Evolutionary conservation across 495 filamentous ascomycete genomes (phyloP).

Genomic region (Cercophora sp.): DNA sequence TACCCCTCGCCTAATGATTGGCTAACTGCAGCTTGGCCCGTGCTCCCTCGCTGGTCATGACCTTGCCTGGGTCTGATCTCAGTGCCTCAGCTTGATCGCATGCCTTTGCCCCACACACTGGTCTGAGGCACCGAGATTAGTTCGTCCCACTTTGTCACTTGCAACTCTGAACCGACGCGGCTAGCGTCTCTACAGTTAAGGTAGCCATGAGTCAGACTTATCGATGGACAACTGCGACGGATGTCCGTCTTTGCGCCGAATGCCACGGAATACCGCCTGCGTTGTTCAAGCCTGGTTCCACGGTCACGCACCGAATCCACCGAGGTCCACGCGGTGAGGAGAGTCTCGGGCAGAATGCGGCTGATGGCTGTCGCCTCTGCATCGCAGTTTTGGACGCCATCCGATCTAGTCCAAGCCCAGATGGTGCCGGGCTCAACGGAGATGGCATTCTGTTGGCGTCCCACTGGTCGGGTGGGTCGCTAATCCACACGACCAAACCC

Average conservation of each 20-base stretch:
- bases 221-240: not conserved
- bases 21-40: no score
- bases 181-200: not conserved
- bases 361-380: not conserved
- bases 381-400: not conserved
- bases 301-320: constrained; percentile 1
- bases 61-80: no score
- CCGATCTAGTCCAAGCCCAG: not conserved
- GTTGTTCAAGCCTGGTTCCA: not conserved
- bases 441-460: not conserved
- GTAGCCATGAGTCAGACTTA: not conserved
- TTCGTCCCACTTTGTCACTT: not conserved
- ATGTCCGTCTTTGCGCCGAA: not conserved
- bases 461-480: not conserved
- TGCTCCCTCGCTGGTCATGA: no score
- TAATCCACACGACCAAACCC: not conserved
- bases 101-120: no score
- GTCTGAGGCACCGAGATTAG: no score
- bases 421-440: not conserved
- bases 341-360: not conserved
- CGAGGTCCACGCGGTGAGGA: not conserved
- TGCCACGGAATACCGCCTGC: not conserved
- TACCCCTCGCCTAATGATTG: no score
- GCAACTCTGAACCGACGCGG: not conserved
- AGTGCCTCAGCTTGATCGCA: no score